phyloP scores from a whole-genome alignment of 768 basidiomycete species.

The Lactarius pseudohatsudake region DNA sequence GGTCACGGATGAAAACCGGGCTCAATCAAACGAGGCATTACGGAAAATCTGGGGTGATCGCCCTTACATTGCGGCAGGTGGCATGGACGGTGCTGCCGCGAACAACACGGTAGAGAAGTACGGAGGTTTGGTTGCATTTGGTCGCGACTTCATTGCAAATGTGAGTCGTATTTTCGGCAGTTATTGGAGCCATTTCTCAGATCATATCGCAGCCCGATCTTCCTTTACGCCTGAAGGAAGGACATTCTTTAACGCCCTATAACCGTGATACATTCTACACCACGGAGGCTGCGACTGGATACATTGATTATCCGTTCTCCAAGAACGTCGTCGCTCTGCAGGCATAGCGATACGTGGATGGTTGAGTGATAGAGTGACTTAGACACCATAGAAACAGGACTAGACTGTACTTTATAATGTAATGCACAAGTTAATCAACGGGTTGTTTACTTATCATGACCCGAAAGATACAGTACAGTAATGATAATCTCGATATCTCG shows the following conservation, averaged over 20 bases:
- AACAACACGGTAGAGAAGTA: neutral
- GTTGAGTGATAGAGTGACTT: too few species aligned
- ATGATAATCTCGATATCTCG: too few species aligned
- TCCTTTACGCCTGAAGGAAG: neutral
- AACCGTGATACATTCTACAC: neutral
- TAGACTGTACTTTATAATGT: too few species aligned
- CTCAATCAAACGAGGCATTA: neutral
- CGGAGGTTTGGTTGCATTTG: neutral
- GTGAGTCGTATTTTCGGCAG: neutral
- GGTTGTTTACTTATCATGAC: too few species aligned
- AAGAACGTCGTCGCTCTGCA: neutral
- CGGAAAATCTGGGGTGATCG: neutral
- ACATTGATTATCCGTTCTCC: neutral
- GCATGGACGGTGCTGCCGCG: neutral
- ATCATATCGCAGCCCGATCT: neutral
- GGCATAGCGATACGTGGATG: too few species aligned
- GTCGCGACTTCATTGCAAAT: neutral
- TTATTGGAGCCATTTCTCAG: neutral
- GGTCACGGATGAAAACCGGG: neutral
- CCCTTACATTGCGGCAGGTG: neutral
- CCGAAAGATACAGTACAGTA: too few species aligned
- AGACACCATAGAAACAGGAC: too few species aligned
- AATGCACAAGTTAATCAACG: too few species aligned
- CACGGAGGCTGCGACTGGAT: neutral
- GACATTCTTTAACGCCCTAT: neutral